These are phyloP conservation scores for Lactarius indigo DNA, from an alignment of 768 basidiomycete genomes.

Conservation along the genomic window DNA sequence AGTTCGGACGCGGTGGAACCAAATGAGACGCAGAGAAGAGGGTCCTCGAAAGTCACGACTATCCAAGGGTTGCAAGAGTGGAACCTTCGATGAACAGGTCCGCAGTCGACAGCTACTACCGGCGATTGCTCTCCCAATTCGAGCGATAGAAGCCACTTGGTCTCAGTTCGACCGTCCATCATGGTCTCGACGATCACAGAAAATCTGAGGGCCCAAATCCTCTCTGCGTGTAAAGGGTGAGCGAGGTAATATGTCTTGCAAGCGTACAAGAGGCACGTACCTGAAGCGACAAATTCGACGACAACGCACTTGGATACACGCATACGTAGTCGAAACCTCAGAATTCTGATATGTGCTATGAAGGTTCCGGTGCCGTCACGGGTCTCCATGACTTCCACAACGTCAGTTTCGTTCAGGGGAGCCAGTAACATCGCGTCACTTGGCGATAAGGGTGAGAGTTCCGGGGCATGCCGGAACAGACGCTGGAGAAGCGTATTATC, in stretches of 20 bases:
- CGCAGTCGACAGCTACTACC: constrained; percentile 27
- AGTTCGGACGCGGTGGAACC: constrained; percentile 2
- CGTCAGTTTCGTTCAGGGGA: constrained; percentile 44
- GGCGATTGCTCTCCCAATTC: constrained; percentile 58
- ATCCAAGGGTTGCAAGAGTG: neutral
- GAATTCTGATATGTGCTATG: constrained; percentile 47
- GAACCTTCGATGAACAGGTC: constrained; percentile 7
- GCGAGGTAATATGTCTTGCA: neutral
- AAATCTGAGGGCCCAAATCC: constrained; percentile 59
- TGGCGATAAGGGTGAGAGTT: constrained; percentile 50
- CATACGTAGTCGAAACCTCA: constrained; percentile 68
- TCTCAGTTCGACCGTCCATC: constrained; percentile 21
- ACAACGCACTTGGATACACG: constrained; percentile 51
- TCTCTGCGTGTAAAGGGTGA: constrained; percentile 34
- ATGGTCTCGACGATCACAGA: constrained; percentile 21
- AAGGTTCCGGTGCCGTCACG: constrained; percentile 44
- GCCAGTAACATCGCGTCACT: constrained; percentile 46
- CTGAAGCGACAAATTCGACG: constrained; percentile 65
- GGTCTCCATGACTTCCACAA: constrained; percentile 47
- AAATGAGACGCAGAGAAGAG: neutral
- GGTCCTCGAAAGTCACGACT: neutral
- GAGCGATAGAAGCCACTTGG: constrained; percentile 49
- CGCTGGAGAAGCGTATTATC: constrained; percentile 61
- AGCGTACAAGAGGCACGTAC: constrained; percentile 29
- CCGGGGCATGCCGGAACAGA: constrained; percentile 44